Evolutionary conservation across 352 stramenopile genomes (phyloP), one percentile per base, ranked within the genome.

Genomic region (Phytophthora tubulina): DNA sequence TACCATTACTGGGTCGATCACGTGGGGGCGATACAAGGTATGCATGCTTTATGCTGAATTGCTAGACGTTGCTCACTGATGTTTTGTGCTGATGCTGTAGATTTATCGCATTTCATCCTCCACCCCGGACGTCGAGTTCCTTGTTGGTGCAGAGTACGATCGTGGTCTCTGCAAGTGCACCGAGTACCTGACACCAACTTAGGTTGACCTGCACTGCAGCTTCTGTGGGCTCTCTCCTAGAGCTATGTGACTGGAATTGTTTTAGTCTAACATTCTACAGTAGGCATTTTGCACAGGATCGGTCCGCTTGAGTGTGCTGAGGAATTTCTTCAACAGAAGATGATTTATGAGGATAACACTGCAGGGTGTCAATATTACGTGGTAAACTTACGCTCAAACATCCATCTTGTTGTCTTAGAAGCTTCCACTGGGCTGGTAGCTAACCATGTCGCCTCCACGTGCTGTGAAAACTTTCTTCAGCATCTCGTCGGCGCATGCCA

Each of bases 111-210:
- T 95, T 65, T 85, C 85, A n/a, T 88, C 87, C n/a, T 80, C 82
- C 2, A 88, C 89, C 6, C 75, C 84, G 10, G 82, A 93, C 64
- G 87, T 95, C 36, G 86, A 95, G 68, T 96, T 96, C 63, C 85
- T 95, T 15, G 89, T 96, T 17, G 88, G 88, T n/a, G 88, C 86
- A 33, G 86, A 96, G 68, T 95, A 95, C 63, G 86, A 94, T 70
- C 88, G 89, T 11, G 84, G 82, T 10, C 75, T 96, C 13, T 96
- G 89, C 75, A 94, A 89, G 67, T 96, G 89, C 74, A 87, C 79
- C 6, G 76, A 93, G 50, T 96, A 94, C 64, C 58, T 91, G 64
- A 86, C 80, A 39, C 82, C 85, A 49, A 73, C 73, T 48, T 92
- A 78, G 35, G 32, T 48, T 67, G 49, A 21, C 3, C 41, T 41